Base-by-base conservation (phyloP, 352 stramenopile species). In the Phytophthora citricola region DNA sequence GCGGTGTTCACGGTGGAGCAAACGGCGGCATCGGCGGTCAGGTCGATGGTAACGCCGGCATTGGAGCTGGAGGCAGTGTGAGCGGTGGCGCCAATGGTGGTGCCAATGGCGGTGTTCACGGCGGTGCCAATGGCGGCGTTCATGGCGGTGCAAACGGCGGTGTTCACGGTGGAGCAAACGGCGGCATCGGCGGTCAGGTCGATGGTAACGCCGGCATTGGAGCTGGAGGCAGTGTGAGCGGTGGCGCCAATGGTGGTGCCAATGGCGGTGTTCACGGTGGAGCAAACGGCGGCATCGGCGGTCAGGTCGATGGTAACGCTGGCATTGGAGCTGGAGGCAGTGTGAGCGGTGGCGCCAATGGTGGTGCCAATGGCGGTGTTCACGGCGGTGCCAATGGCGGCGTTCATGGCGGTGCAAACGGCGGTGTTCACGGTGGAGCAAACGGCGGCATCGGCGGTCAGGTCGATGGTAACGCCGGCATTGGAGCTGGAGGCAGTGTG, bases 321-420 rank as follows among this genome's bases (percentile, higher is more conserved):
- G 36, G 27, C n/a, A 12, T 31, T 5, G 15, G 17, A 20, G 17
- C 17, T 20, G 17, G 17, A 20, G 17, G 17, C 17, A 20, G 17
- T 20, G 17, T 20, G 17, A 20, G 8, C 7, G 27, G 52, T 9
- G 52, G 52, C 6, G 39, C 27, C 4, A 43, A 60, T 9, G 50
- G 12, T 1, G 36, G 52, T 5, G n/a, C 14, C 0, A 15, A 59
- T n/a, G 52, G 38, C 39, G 51, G 51, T 15, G 26, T 44, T 4
- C 9, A 51, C 26, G 53, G 53, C n/a, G n/a, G 52, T 11, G 39
- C 27, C 4, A 43, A 60, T 9, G 39, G 39, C 17, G 52, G 24
- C 6, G 49, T 14, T 20, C 4, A 41, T 4, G 50, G 12, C 3
- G 36, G 52, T 5, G n/a, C 14, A 0, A 15, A 59, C 27, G 52